Evolutionary conservation across 2,329 filamentous ascomycete genomes (phyloP).

Genomic region (Colletotrichum aenigma): DNA sequence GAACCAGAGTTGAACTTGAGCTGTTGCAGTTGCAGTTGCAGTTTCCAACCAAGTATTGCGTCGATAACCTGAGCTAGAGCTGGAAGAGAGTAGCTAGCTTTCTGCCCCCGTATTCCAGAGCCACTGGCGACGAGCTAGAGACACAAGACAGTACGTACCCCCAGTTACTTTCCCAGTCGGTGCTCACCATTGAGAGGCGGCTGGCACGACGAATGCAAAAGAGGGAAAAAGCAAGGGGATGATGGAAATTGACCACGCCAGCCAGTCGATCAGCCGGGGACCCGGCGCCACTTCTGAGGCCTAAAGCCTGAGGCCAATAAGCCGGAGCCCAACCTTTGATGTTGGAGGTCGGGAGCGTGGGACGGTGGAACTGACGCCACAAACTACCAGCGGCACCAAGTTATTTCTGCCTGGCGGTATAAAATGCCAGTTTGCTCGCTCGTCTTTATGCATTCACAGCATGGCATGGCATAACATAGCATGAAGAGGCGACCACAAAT

Average conservation of each 20-base stretch:
- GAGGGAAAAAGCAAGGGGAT: not conserved
- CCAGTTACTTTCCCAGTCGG: not conserved
- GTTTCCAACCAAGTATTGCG: not conserved
- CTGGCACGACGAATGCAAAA: not conserved
- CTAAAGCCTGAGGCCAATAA: not conserved
- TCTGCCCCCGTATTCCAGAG: not conserved
- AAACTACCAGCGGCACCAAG: not conserved
- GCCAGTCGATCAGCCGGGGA: conserved; percentile 9
- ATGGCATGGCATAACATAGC: not conserved
- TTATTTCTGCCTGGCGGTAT: not conserved
- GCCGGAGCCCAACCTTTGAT: not conserved
- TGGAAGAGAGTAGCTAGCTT: not conserved
- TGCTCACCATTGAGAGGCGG: not conserved
- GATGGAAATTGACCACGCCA: conserved; percentile 11
- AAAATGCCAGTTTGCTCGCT: not conserved
- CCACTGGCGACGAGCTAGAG: not conserved
- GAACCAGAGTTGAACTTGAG: not conserved
- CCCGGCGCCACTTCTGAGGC: not conserved
- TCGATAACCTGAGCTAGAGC: not conserved
- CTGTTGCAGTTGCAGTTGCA: not conserved
- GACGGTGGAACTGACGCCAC: not conserved
- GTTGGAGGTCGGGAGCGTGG: not conserved
- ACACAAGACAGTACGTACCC: not conserved
- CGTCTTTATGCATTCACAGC: not conserved
- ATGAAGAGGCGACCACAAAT: not conserved